These are phyloP conservation scores for Sporodiniella umbellata DNA, from an alignment of 371 early-diverging fungal genomes.

Conservation along the genomic window DNA sequence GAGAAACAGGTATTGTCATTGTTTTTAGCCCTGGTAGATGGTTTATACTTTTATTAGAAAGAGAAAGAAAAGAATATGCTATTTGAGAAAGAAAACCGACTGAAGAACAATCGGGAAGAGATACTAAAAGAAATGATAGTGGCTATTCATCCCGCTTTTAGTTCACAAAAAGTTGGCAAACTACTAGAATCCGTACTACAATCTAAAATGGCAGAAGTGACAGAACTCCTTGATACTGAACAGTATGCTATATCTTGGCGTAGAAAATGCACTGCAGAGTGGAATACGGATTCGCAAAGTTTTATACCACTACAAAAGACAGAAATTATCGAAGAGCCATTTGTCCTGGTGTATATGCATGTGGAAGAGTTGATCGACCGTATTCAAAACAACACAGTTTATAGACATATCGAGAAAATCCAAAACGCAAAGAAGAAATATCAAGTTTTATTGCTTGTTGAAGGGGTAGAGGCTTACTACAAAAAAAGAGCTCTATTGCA, in stretches of 20 bases:
- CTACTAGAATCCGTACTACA: slow-evolving; percentile 28
- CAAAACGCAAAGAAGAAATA: slow-evolving; percentile 6
- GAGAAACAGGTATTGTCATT: slow-evolving; percentile 19
- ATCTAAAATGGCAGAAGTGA: slow-evolving; percentile 30
- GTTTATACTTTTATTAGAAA: no score
- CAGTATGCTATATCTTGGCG: slow-evolving; percentile 42
- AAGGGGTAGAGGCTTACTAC: slow-evolving; percentile 53
- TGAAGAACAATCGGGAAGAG: slow-evolving; percentile 34
- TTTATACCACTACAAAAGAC: slow-evolving; percentile 43
- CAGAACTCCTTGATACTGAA: slow-evolving; percentile 8
- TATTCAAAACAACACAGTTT: slow-evolving; percentile 18
- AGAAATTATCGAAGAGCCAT: slow-evolving; percentile 37
- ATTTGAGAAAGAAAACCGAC: slow-evolving; percentile 39
- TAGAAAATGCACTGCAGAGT: slow-evolving; percentile 48
- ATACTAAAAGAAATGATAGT: slow-evolving; percentile 55
- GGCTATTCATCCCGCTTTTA: slow-evolving; percentile 35
- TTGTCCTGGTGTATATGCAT: slow-evolving; percentile 41
- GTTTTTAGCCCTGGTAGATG: no score
- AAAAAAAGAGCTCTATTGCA: slow-evolving; percentile 28
- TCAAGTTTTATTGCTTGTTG: slow-evolving; percentile 47
- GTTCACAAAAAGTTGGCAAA: slow-evolving; percentile 25
- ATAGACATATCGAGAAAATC: slow-evolving; percentile 18
- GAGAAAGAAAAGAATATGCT: slow-evolving; percentile 39
- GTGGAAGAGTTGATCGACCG: slow-evolving; percentile 30
- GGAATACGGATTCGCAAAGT: slow-evolving; percentile 36